Conservation (phyloP, 345 rosid genomes). For the Melastoma malabathricum region DNA sequence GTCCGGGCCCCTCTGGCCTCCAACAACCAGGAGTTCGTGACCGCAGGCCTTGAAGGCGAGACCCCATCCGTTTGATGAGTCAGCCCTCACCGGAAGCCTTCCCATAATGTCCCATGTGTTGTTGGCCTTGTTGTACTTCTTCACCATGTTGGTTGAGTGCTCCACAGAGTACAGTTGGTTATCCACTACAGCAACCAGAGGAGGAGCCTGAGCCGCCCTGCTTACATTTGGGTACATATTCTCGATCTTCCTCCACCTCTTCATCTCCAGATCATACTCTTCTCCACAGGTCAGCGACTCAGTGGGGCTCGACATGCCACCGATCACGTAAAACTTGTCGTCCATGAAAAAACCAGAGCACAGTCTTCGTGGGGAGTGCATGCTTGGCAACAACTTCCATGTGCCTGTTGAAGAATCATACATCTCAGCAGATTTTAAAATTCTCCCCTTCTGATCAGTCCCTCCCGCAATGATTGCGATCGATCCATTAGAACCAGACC, state of each 20-base stretch:
- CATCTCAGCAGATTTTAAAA: constrained; percentile 51
- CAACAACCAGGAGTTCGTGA: constrained; percentile 43
- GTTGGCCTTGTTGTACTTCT: constrained; percentile 47
- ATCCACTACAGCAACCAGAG: constrained; percentile 66
- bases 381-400: constrained; percentile 59
- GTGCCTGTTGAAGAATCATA: constrained; percentile 50
- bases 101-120: constrained; percentile 66
- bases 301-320: constrained; percentile 60
- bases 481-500: constrained; percentile 54
- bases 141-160: constrained; percentile 59
- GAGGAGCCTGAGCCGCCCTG: constrained; percentile 78
- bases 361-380: constrained; percentile 56
- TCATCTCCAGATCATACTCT: constrained; percentile 49
- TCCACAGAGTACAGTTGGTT: constrained; percentile 63
- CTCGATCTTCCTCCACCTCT: constrained; percentile 51
- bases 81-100: constrained; percentile 66
- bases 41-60: constrained; percentile 82
- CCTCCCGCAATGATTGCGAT: constrained; percentile 70
- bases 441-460: constrained; percentile 42
- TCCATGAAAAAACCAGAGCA: constrained; percentile 87
- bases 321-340: constrained; percentile 62
- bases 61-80: constrained; percentile 77
- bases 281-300: constrained; percentile 56
- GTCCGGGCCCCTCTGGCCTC: constrained; percentile 56
- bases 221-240: constrained; percentile 74